Percentiles rank a stretch among this genome's conserved stretches.
Conservation (phyloP, 192 early-diverging fungal species). For the Coemansia sp. region DNA sequence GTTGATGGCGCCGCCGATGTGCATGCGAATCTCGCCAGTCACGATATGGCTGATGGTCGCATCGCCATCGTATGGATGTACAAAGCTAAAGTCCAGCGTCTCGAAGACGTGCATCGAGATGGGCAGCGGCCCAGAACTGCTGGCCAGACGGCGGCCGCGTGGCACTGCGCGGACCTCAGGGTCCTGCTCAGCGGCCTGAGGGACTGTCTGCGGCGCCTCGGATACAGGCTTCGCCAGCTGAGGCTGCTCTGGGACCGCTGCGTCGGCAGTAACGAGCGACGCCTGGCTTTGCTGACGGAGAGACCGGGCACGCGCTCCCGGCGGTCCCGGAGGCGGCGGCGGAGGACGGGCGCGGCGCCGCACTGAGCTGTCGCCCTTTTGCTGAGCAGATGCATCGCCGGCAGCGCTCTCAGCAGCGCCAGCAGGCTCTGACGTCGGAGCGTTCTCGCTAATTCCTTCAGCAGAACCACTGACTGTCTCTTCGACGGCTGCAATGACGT, state of each 20-base stretch:
- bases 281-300: slow-evolving; percentile 11
- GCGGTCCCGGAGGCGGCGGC: slow-evolving; percentile 27
- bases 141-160: slow-evolving; percentile 23
- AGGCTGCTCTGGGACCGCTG: background rate
- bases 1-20: slow-evolving; percentile 20
- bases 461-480: background rate
- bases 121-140: slow-evolving; percentile 25
- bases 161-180: slow-evolving; percentile 12
- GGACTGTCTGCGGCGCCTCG: background rate
- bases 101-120: slow-evolving; percentile 32
- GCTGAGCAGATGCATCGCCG: background rate
- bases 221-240: background rate
- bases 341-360: slow-evolving; percentile 44
- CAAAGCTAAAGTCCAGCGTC: slow-evolving; percentile 30
- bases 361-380: slow-evolving; percentile 28
- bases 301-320: slow-evolving; percentile 17
- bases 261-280: slow-evolving; percentile 6
- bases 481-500: background rate
- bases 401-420: background rate
- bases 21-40: slow-evolving; percentile 38
- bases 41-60: slow-evolving; percentile 10
- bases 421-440: background rate
- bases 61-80: background rate
- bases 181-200: slow-evolving; percentile 4
- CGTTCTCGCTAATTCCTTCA: background rate